Conservation (phyloP, 1,139 yeast species). For the Lodderomyces metapsilosis region DNA sequence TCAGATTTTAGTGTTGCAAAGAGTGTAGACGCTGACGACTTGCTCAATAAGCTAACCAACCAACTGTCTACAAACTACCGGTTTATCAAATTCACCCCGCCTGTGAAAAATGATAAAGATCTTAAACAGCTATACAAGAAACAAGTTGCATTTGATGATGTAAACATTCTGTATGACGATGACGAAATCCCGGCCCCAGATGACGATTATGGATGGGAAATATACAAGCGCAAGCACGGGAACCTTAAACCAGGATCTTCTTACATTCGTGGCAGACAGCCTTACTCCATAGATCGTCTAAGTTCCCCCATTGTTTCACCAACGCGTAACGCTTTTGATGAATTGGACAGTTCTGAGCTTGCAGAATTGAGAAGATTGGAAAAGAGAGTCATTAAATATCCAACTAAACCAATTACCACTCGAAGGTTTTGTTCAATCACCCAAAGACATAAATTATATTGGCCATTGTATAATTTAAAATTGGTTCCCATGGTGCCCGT, state of each 20-base stretch:
- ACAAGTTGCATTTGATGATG: slow-evolving; percentile 23
- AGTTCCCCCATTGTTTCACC: no score
- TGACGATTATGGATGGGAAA: slow-evolving; percentile 17
- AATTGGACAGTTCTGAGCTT: slow-evolving; percentile 7
- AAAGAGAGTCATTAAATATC: slow-evolving; percentile 28
- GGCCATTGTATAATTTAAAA: slow-evolving; percentile 33
- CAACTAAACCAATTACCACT: slow-evolving; percentile 52
- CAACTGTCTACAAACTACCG: slow-evolving; percentile 25
- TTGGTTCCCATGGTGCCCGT: slow-evolving; percentile 36
- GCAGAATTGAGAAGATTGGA: slow-evolving; percentile 9
- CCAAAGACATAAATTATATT: slow-evolving; percentile 44
- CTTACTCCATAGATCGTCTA: slow-evolving; percentile 4
- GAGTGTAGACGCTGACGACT: slow-evolving; percentile 9
- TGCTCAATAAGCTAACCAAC: slow-evolving; percentile 19
- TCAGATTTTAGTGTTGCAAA: background rate
- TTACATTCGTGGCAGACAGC: slow-evolving; percentile 9
- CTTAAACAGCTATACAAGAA: slow-evolving; percentile 13
- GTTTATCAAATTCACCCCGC: slow-evolving; percentile 14
- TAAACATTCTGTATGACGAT: slow-evolving; percentile 17
- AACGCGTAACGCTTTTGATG: slow-evolving; percentile 3
- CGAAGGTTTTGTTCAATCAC: slow-evolving; percentile 53
- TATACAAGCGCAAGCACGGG: slow-evolving; percentile 8
- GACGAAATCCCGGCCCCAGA: slow-evolving; percentile 15
- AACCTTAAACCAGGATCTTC: background rate
- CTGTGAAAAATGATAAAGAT: slow-evolving; percentile 6